These are phyloP conservation scores for Debaryomycetaceae sp. DNA, from an alignment of 1,139 yeast genomes.

Conservation along the genomic window DNA sequence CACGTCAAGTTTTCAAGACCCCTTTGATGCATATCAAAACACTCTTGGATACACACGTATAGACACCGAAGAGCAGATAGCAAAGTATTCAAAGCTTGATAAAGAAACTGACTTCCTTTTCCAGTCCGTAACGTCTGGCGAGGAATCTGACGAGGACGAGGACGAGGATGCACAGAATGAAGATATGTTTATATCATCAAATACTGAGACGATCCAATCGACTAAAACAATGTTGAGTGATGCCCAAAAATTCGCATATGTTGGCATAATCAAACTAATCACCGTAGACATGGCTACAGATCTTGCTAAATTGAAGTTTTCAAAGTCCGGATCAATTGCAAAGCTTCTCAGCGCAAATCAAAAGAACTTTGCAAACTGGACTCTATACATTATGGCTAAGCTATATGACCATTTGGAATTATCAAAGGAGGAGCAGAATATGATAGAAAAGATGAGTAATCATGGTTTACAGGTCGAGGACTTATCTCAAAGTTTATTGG, in stretches of 20 bases:
- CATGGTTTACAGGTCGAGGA: constrained; percentile 82
- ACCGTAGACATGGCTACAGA: constrained; percentile 80
- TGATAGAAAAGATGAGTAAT: constrained; percentile 82
- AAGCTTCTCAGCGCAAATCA: constrained; percentile 67
- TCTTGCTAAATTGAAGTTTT: constrained; percentile 57
- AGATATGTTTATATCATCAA: constrained; percentile 40
- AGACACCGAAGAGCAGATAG: constrained; percentile 84
- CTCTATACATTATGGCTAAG: constrained; percentile 65
- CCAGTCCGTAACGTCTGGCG: constrained; percentile 16
- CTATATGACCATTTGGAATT: constrained; percentile 81
- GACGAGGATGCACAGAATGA: constrained; percentile 29
- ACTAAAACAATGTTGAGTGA: constrained; percentile 82
- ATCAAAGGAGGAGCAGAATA: constrained; percentile 66
- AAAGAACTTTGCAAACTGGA: constrained; percentile 84
- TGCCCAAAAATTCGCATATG: constrained; percentile 86
- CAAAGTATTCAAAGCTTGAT: constrained; percentile 69
- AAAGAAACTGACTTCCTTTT: constrained; percentile 82
- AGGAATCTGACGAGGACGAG: constrained; percentile 10
- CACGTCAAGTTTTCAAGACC: constrained; percentile 7
- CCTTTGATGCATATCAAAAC: constrained; percentile 18
- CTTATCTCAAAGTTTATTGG: constrained; percentile 56
- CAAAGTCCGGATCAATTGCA: constrained; percentile 51
- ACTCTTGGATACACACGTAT: constrained; percentile 79
- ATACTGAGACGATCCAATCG: constrained; percentile 62
- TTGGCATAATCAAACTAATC: constrained; percentile 76